phyloP scores from a whole-genome alignment of 106 monocot genomes.

The Dioscorea dumetorum region DNA sequence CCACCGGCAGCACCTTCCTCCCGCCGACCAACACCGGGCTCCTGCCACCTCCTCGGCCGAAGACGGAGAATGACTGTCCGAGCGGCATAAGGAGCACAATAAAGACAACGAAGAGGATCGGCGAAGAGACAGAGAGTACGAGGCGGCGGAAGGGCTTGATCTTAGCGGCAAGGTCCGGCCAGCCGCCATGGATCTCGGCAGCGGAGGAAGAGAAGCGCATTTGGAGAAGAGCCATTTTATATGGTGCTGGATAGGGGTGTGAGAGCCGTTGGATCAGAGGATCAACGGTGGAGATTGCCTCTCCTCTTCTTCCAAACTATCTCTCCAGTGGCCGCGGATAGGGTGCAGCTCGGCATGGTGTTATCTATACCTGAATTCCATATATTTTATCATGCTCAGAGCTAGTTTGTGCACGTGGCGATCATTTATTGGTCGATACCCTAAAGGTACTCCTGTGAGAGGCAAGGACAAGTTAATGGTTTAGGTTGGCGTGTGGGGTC shows the following conservation, averaged over 20 bases:
- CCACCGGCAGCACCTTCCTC: not conserved
- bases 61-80: constrained; percentile 1
- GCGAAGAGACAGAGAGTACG: constrained; percentile 44
- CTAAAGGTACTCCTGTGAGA: too few species aligned
- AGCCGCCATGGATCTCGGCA: constrained; percentile 32
- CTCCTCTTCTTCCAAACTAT: not conserved
- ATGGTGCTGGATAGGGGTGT: not conserved
- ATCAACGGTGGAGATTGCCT: too few species aligned
- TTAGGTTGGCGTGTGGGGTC: too few species aligned
- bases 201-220: constrained; percentile 71
- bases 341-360: too few species aligned
- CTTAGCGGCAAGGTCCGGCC: constrained; percentile 32
- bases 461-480: too few species aligned
- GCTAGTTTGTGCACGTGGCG: too few species aligned
- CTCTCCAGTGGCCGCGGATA: not conserved
- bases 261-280: too few species aligned
- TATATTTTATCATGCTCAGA: too few species aligned
- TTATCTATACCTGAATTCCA: too few species aligned
- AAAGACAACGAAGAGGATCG: constrained; percentile 49
- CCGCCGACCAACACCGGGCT: constrained; percentile 13
- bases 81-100: constrained; percentile 67
- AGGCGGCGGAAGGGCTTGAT: constrained; percentile 63
- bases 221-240: constrained; percentile 36
- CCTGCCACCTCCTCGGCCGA: not conserved
- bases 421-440: too few species aligned